A percentile compares a stretch with the other conserved stretches of the same genome.
Evolutionary conservation across 768 basidiomycete species (phyloP).

Genomic region (Collybiopsis confluens): DNA sequence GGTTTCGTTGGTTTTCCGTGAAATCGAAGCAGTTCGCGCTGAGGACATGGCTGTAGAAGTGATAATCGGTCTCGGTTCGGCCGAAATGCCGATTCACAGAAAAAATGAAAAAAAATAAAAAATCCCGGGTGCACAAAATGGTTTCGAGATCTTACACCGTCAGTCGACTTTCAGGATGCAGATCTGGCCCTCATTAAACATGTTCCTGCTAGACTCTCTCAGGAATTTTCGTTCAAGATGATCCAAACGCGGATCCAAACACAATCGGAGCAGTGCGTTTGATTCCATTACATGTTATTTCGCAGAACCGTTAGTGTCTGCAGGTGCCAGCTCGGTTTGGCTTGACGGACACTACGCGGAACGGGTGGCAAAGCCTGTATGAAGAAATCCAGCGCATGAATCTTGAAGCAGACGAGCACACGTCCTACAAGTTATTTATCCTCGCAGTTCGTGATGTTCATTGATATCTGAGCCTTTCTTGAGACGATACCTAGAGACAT

Average conservation of each 20-base stretch:
- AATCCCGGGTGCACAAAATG: too few species aligned
- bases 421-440: slow-evolving; percentile 60
- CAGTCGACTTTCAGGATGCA: too few species aligned
- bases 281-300: not conserved
- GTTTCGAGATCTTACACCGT: slow-evolving; percentile 1
- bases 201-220: not conserved
- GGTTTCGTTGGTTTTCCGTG: slow-evolving; percentile 89
- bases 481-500: slow-evolving; percentile 36
- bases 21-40: slow-evolving; percentile 59
- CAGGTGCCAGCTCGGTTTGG: slow-evolving; percentile 60
- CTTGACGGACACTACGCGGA: slow-evolving; percentile 42
- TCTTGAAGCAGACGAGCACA: slow-evolving; percentile 26
- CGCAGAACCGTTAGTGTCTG: not conserved
- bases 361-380: slow-evolving; percentile 48
- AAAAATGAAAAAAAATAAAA: too few species aligned
- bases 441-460: slow-evolving; percentile 27
- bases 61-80: not conserved
- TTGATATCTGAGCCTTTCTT: too few species aligned
- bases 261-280: slow-evolving; percentile 5
- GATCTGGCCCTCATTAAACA: too few species aligned
- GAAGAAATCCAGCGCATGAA: slow-evolving; percentile 45
- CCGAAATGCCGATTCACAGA: too few species aligned
- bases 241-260: not conserved
- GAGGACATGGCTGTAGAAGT: slow-evolving; percentile 30
- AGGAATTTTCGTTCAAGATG: slow-evolving; percentile 4